A percentile compares a stretch with the other conserved stretches of the same genome.
These are phyloP conservation scores for Yamadazyma atlantica DNA, from an alignment of 1,139 yeast genomes.

Conservation along the genomic window DNA sequence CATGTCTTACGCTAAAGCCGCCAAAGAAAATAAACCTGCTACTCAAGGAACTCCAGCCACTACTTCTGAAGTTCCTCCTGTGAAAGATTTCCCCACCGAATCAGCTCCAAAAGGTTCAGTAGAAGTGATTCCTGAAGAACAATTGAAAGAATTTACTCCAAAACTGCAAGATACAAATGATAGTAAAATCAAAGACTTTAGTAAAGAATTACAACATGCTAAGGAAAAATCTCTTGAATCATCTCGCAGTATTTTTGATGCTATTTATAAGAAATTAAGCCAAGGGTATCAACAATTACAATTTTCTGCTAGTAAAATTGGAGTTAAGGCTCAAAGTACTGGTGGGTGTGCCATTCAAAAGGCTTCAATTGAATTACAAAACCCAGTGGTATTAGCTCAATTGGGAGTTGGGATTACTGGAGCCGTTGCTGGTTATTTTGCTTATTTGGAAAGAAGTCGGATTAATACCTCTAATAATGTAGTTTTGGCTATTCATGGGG, in stretches of 20 bases:
- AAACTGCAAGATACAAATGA: slow-evolving; percentile 20
- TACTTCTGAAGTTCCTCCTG: slow-evolving; percentile 22
- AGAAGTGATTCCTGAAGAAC: slow-evolving; percentile 28
- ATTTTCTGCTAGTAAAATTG: slow-evolving; percentile 10
- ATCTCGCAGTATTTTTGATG: slow-evolving; percentile 17
- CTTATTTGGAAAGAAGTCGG: slow-evolving; percentile 54
- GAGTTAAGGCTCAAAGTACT: slow-evolving; percentile 8
- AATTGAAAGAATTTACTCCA: slow-evolving; percentile 29
- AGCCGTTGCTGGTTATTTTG: slow-evolving; percentile 48
- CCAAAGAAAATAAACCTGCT: slow-evolving; percentile 37
- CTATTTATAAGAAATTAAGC: slow-evolving; percentile 10
- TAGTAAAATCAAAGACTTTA: slow-evolving; percentile 13
- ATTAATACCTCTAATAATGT: slow-evolving; percentile 45
- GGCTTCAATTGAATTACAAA: slow-evolving; percentile 34
- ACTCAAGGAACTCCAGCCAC: slow-evolving; percentile 21
- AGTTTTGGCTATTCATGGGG: slow-evolving; percentile 53
- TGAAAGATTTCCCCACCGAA: slow-evolving; percentile 13
- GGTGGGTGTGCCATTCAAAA: slow-evolving; percentile 4
- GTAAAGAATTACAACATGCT: slow-evolving; percentile 16
- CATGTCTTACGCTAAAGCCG: slow-evolving; percentile 41
- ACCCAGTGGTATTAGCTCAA: slow-evolving; percentile 63
- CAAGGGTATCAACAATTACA: slow-evolving; percentile 4
- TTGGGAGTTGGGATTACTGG: slow-evolving; percentile 51
- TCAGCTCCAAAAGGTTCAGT: slow-evolving; percentile 25
- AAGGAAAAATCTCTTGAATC: slow-evolving; percentile 18